A percentile compares a stretch with the other conserved stretches of the same genome.
These are phyloP conservation scores for Trametopsis cervina DNA, from an alignment of 768 basidiomycete species.

Conservation along the genomic window DNA sequence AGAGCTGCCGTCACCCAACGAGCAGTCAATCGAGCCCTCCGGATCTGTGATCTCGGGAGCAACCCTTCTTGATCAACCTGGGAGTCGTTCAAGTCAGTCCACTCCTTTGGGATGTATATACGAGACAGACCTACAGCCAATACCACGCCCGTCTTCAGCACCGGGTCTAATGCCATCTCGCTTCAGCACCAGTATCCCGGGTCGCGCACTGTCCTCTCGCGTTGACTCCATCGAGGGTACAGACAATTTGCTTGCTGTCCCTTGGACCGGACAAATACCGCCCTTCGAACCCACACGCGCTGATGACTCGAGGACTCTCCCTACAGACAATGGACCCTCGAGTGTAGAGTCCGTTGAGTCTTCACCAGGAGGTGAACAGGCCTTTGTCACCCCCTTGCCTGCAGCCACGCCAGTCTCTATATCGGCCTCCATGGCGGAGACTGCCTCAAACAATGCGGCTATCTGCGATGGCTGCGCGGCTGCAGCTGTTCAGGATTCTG, in stretches of 20 bases:
- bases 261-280: background rate
- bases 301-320: background rate
- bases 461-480: too few species aligned
- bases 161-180: background rate
- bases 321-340: background rate
- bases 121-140: background rate
- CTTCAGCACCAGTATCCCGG: background rate
- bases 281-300: background rate
- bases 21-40: too few species aligned
- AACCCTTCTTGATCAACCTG: background rate
- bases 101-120: background rate
- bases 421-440: background rate
- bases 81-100: background rate
- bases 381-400: background rate
- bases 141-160: background rate
- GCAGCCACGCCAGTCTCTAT: background rate
- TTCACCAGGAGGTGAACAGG: background rate
- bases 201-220: background rate
- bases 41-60: too few species aligned
- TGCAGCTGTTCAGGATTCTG: constrained; percentile 13
- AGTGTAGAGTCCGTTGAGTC: background rate
- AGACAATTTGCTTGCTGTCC: background rate
- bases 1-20: too few species aligned
- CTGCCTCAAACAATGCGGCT: too few species aligned
- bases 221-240: background rate